phyloP scores from a whole-genome alignment of 2,329 filamentous ascomycete genomes.

The Aspergillus phoenicis region DNA sequence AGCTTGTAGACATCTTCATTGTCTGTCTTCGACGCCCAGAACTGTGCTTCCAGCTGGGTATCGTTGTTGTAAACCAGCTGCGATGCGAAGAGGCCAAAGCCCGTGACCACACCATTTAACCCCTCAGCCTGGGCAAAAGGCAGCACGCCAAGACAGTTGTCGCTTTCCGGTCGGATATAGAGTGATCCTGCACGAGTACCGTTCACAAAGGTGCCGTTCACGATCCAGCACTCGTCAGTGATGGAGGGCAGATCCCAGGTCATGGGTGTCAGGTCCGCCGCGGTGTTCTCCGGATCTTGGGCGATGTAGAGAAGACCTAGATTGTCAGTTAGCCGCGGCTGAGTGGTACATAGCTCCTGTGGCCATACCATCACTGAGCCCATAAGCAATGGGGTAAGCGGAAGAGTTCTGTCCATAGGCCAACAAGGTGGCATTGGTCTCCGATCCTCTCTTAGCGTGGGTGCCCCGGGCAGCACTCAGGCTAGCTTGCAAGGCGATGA shows the following conservation, averaged over 20 bases:
- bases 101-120: background rate
- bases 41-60: background rate
- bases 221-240: constrained; percentile 6
- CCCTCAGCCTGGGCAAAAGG: background rate
- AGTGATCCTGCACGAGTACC: background rate
- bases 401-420: background rate
- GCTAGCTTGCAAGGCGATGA: background rate
- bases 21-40: background rate
- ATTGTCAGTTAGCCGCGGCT: background rate
- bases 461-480: background rate
- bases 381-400: background rate
- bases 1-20: background rate
- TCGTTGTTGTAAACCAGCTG: constrained; percentile 5
- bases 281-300: background rate
- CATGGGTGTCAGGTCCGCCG: background rate
- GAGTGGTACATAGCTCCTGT: background rate
- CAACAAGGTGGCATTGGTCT: background rate
- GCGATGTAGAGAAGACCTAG: background rate
- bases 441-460: background rate
- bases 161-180: background rate
- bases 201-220: background rate
- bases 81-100: constrained; percentile 2
- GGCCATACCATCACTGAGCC: background rate
- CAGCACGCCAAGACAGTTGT: background rate
- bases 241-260: constrained; percentile 4